A percentile compares a stretch with the other conserved stretches of the same genome.
Evolutionary conservation across 139 green algal genomes (phyloP).

Genomic region (Monoraphidium neglectum): DNA sequence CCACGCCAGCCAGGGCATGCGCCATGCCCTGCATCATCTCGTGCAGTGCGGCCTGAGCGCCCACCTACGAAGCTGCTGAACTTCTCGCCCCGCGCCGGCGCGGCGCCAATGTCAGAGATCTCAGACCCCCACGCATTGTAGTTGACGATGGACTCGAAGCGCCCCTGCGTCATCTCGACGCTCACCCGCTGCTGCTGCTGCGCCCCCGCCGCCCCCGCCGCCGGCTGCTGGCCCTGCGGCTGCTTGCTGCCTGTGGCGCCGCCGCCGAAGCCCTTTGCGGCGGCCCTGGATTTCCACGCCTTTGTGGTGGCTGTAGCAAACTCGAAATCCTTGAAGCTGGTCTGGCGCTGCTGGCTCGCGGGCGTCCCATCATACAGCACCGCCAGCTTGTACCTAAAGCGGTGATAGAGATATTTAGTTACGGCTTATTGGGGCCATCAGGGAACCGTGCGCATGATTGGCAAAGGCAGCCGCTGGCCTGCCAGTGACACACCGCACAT

Average conservation of each 20-base stretch:
- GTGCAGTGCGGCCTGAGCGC: not conserved
- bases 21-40: not conserved
- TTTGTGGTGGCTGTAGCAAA: conserved; percentile 12
- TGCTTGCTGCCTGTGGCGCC: not conserved
- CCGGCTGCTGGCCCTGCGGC: not conserved
- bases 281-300: conserved; percentile 5
- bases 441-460: no score
- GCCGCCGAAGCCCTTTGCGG: conserved; percentile 20
- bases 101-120: not conserved
- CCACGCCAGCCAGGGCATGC: not conserved
- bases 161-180: not conserved
- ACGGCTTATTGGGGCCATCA: not conserved
- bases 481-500: not conserved
- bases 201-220: not conserved
- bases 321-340: conserved; percentile 24
- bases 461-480: not conserved
- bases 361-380: not conserved
- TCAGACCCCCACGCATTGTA: conserved; percentile 21
- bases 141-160: not conserved
- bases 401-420: not conserved
- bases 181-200: conserved; percentile 3
- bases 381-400: conserved; percentile 14
- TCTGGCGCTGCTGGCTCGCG: not conserved
- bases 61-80: conserved; percentile 13
- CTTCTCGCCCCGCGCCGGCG: not conserved